phyloP scores from a whole-genome alignment of 208 protist species.

The Phytomonas sp. region DNA sequence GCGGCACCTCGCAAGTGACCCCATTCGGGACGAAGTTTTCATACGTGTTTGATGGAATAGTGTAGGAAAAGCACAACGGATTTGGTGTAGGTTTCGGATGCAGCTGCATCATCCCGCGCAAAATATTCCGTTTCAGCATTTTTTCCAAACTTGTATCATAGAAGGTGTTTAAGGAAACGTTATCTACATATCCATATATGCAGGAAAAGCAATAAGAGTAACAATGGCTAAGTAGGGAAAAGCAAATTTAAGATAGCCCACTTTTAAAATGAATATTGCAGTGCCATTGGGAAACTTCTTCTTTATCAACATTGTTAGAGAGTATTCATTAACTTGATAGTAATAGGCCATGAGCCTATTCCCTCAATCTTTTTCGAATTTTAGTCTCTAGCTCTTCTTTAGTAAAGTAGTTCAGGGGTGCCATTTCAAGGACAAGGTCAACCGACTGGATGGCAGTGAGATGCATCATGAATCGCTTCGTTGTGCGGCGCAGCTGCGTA shows the following conservation, averaged over 20 bases:
- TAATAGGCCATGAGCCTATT: not conserved
- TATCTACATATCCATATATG: not conserved
- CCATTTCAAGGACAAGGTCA: conserved; percentile 54
- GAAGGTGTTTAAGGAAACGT: not conserved
- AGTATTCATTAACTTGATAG: not conserved
- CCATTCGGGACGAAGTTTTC: conserved; percentile 79
- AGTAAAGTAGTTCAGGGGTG: conserved; percentile 80
- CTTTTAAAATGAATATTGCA: not conserved
- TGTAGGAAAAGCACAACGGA: conserved; percentile 65
- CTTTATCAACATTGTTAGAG: too few relatives aligned
- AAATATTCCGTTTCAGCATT: conserved; percentile 50
- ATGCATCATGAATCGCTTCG: conserved; percentile 84
- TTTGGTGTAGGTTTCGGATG: conserved; percentile 78
- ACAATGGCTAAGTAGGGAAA: conserved; percentile 2
- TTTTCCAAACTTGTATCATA: not conserved
- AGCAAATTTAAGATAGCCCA: conserved; percentile 2
- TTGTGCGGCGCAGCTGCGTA: conserved; percentile 75
- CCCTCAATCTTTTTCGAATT: conserved; percentile 48
- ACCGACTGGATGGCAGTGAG: conserved; percentile 58
- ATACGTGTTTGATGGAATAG: conserved; percentile 57
- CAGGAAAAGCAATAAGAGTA: conserved; percentile 10
- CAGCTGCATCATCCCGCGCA: conserved; percentile 49
- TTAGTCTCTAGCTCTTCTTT: conserved; percentile 64
- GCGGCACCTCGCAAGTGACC: conserved; percentile 76
- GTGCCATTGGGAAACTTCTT: too few relatives aligned